Evolutionary conservation across 2,329 filamentous ascomycete genomes (phyloP), one percentile per base, ranked within the genome.

Genomic region (Arthrobotrys pseudoclavata): DNA sequence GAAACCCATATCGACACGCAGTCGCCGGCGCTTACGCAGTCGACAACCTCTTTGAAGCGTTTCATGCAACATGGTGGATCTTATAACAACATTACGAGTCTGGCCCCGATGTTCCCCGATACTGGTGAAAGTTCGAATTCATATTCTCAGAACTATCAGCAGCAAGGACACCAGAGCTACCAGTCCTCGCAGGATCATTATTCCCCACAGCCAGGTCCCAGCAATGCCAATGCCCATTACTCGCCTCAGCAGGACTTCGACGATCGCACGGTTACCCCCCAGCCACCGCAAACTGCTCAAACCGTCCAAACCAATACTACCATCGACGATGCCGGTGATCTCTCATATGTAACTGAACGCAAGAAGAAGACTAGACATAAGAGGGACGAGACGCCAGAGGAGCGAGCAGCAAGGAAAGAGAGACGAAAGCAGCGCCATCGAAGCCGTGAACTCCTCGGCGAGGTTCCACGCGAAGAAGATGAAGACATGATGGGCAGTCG

Each of bases 321-420:
- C 55, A 18, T 69, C 50, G 42, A 72, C 53, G 15, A 66, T 29
- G 50, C 52, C 29, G 48, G 29, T 7, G 75, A 79, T 26, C 9
- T 66, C 9, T 76, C 72, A 7, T 79, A 74, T 53, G 63, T 68
- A n/a, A 66, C 50, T 10, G 64, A 79, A 12, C 75, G 69, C 22
- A 79, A 61, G 63, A 79, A 79, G 69, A 79, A 79, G 47, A 48
- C 48, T 12, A 63, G 69, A 22, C 75, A 79, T 34, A 79, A 77
- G 62, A 67, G 67, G 37, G 67, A 77, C 37, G 74, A 77, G 37
- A 74, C 75, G 24, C 69, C 62, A 45, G 75, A 72, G 37, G 69
- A 72, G 31, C 42, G 47, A 40, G 26, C 55, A 6, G 66, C 69
- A 7, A 63, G 75, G 42, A 79, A 69, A 18, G 75, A 72, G 24